Base-by-base conservation (phyloP, 257 asterid species). In the Salvia hispanica region DNA sequence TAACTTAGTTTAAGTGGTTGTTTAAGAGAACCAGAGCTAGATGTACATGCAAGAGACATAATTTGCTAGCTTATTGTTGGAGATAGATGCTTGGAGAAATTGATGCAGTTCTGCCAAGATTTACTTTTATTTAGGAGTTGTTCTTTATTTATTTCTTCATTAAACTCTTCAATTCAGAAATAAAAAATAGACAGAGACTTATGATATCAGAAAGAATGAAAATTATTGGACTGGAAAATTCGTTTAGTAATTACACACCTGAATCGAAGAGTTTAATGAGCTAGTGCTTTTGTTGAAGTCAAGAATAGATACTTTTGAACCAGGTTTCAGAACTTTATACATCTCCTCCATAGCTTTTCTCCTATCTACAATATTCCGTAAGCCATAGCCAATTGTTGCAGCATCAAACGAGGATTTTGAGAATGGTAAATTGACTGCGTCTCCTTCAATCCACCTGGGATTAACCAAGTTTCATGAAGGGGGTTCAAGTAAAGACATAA, bases 381-480 rank as follows among this genome's bases (percentile, higher is more conserved):
- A 70, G 46, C 98, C 98, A 52, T 81, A 92, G 53, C 96, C 97
- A 74, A 90, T 86, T 43, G 97, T 90, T 46, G 91, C 88, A 47
- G 92, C 95, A 73, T 92, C 88, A 66, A 90, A 92, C 67, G 69
- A 77, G 21, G 84, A 85, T 56, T 66, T 80, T 0, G 95, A 71
- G 81, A 90, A 93, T 64, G 95, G 96, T 72, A 93, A 76, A 74
- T 84, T 79, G 55, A 75, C 78, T 50, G 96, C 97, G 80, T 85
- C 86, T 58, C 97, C 98, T 75, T 93, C 88, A 33, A 86, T 61
- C 98, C 98, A 93, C 86, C 97, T 90, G 80, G 28, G 21, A 54
- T 5, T 46, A 34, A 68, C 72, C 65, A 75, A 52, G 69, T 45
- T 28, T 64, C 15, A 72, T 64, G 15, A 28, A 46, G 63, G 21